Evolutionary conservation across 306 rosid species (phyloP), one percentile per base, ranked within the genome.

Genomic region (Pyrus communis): DNA sequence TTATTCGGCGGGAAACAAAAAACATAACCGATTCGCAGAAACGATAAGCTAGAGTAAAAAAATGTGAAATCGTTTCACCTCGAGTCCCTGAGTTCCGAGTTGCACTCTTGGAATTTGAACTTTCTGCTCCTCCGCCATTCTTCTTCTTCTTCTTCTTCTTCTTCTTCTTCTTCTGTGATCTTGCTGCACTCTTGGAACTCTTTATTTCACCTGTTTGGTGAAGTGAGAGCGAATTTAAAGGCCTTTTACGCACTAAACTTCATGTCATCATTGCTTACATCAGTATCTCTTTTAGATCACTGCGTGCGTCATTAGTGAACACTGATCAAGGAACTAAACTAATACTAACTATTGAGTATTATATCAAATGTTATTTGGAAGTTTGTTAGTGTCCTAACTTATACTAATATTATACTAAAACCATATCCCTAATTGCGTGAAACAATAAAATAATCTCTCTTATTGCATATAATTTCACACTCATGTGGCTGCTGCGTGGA

Each of bases 11-110:
- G 31, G 18, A 25, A 61, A 17, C 55, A 49, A 49, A 49, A 49
- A 49, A 5, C 55, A 15, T 49, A 49, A 49, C 19, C 21, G 55
- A 49, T 2, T 49, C 7, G 19, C 21, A 49, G 55, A 49, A 49
- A 46, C 17, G 54, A 14, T 14, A 54, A 54, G 23, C 60, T 15
- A 2, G 22, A 62, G 31, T 13, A 1, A 7, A 62, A 61, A 14
- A n/a, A 28, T 62, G 38, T 28, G 40, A 62, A 62, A 28, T 62
- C 40, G 67, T 62, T 62, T 62, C 40, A 83, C 93, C 88, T 87
- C 79, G 8, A 89, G 73, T 75, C 93, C 93, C 70, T 75, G 83
- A 28, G 28, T 73, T 73, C 89, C 93, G 65, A 87, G 85, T 61
- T 73, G 79, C 15, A 87, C 88, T 49, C 83, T 77, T 14, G 85